These are phyloP conservation scores for Albophoma yamanashiensis DNA, from an alignment of 2,329 filamentous ascomycete species.

Conservation along the genomic window DNA sequence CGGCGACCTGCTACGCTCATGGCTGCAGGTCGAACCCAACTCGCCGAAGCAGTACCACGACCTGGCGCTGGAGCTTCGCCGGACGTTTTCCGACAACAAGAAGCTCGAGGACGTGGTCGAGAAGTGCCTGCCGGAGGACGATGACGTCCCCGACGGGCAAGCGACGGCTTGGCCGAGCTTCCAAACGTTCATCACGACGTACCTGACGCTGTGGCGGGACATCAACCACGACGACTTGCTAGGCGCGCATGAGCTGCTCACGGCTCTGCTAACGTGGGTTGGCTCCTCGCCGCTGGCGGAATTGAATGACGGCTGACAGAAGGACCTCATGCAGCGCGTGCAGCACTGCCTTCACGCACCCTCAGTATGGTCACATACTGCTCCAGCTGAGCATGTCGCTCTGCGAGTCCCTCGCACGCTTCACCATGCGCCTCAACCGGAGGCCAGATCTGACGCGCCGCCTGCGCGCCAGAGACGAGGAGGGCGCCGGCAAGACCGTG, in stretches of 20 bases:
- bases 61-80: constrained; percentile 57
- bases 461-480: constrained; percentile 46
- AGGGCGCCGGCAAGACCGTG: constrained; percentile 63
- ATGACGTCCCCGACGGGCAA: constrained; percentile 52
- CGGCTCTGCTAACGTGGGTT: constrained; percentile 62
- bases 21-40: constrained; percentile 64
- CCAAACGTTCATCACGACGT: constrained; percentile 68
- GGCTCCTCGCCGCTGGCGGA: background rate
- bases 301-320: background rate
- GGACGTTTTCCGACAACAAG: constrained; percentile 36
- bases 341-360: constrained; percentile 70
- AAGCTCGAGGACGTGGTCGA: constrained; percentile 55
- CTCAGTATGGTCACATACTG: constrained; percentile 69
- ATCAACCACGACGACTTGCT: constrained; percentile 67
- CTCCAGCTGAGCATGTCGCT: constrained; percentile 76
- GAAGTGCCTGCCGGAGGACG: constrained; percentile 44
- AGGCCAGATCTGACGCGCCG: constrained; percentile 65
- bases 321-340: constrained; percentile 49
- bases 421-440: constrained; percentile 77
- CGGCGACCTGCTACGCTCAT: constrained; percentile 55
- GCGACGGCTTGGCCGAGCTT: constrained; percentile 67
- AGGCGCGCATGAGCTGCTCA: constrained; percentile 64
- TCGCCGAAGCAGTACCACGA: constrained; percentile 56
- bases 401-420: constrained; percentile 66
- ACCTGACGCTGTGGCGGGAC: constrained; percentile 71